These are phyloP conservation scores for Pyricularia sp. DNA, from an alignment of 2,329 filamentous ascomycete species.

Conservation along the genomic window DNA sequence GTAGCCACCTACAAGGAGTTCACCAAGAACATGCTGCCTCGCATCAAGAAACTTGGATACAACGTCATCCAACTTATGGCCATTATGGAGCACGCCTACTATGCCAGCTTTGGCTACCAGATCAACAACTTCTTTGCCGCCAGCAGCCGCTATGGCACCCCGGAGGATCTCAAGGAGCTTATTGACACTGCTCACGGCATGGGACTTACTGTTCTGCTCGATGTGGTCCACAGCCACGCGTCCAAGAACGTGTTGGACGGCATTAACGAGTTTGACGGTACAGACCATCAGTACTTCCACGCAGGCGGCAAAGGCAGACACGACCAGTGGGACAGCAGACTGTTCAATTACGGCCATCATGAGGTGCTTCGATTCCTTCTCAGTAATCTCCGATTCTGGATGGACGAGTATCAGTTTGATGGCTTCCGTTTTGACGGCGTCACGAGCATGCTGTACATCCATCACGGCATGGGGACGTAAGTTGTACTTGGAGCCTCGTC, in stretches of 20 bases:
- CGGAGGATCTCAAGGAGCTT: constrained; percentile 91
- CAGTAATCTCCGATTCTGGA: constrained; percentile 95
- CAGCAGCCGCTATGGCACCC: constrained; percentile 85
- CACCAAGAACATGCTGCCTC: constrained; percentile 77
- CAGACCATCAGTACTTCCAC: constrained; percentile 94
- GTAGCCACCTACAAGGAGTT: constrained; percentile 98
- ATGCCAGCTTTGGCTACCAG: constrained; percentile 97
- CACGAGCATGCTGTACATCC: constrained; percentile 92
- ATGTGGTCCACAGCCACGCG: constrained; percentile 95
- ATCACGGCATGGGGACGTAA: constrained; percentile 94
- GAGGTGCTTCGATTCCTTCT: constrained; percentile 93
- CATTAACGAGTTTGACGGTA: constrained; percentile 89
- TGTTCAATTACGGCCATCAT: constrained; percentile 95
- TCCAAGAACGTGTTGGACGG: constrained; percentile 96
- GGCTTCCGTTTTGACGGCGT: constrained; percentile 97
- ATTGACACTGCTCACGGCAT: constrained; percentile 88
- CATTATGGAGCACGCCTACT: constrained; percentile 98
- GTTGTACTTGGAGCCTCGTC: constrained; percentile 18
- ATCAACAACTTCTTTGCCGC: constrained; percentile 98
- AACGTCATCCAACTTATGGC: constrained; percentile 98
- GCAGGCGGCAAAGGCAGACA: constrained; percentile 72
- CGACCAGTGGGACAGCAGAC: constrained; percentile 86
- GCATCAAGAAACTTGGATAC: constrained; percentile 83
- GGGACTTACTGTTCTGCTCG: constrained; percentile 81
- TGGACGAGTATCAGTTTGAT: constrained; percentile 95